Evolutionary conservation across 2,329 filamentous ascomycete genomes (phyloP).

Genomic region (Fusarium musae): DNA sequence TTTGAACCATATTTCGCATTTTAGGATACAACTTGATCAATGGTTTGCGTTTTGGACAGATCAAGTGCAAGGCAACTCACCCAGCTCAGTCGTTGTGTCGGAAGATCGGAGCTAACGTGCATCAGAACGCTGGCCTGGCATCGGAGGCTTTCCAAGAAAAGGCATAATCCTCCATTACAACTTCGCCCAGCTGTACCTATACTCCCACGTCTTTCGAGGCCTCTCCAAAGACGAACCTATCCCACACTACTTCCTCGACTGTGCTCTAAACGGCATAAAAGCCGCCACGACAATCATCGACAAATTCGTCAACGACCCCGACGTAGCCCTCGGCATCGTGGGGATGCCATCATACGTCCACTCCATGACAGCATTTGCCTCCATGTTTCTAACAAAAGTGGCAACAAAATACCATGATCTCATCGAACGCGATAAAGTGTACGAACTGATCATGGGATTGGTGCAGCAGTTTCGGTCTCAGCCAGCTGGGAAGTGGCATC

Average conservation of each 20-base stretch:
- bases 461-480: constrained; percentile 53
- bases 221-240: constrained; percentile 43
- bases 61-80: constrained; percentile 36
- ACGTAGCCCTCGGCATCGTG: constrained; percentile 50
- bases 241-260: constrained; percentile 46
- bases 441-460: constrained; percentile 50
- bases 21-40: constrained; percentile 48
- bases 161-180: constrained; percentile 52
- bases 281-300: constrained; percentile 56
- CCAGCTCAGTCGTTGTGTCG: accelerated
- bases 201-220: constrained; percentile 53
- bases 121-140: constrained; percentile 49
- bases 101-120: background rate
- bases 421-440: constrained; percentile 51
- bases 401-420: constrained; percentile 55
- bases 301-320: constrained; percentile 53
- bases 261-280: constrained; percentile 41
- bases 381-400: constrained; percentile 60
- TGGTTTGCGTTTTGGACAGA: constrained; percentile 51
- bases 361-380: constrained; percentile 64
- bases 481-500: constrained; percentile 56
- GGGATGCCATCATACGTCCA: constrained; percentile 62
- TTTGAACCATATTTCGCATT: constrained; percentile 56
- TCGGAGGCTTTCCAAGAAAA: constrained; percentile 51
- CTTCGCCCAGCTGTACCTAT: constrained; percentile 54